These are phyloP conservation scores for Styphnolobium japonicum DNA, from an alignment of 306 rosid species.

Conservation along the genomic window DNA sequence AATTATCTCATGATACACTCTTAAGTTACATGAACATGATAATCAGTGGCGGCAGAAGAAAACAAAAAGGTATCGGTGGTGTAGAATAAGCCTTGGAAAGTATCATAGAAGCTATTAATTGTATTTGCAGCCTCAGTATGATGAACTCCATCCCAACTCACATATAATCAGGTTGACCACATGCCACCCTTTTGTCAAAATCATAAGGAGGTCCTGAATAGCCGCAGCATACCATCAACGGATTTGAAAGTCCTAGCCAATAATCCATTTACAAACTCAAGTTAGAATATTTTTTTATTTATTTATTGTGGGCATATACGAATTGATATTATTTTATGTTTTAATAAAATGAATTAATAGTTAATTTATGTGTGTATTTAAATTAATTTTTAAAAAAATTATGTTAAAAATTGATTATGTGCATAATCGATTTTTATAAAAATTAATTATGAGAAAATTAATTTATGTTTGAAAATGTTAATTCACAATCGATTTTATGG, in stretches of 20 bases:
- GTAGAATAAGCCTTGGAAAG: conserved; percentile 68
- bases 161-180: conserved; percentile 70
- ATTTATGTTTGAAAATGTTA: too few relatives aligned
- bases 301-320: too few relatives aligned
- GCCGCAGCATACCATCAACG: conserved; percentile 89
- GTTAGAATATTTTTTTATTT: too few relatives aligned
- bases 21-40: not conserved
- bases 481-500: too few relatives aligned
- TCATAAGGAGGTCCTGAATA: conserved; percentile 90
- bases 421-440: too few relatives aligned
- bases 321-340: too few relatives aligned
- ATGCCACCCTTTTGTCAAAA: conserved; percentile 57
- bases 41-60: conserved; percentile 61
- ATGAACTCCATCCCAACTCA: conserved; percentile 91
- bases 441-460: too few relatives aligned
- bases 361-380: too few relatives aligned
- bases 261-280: not conserved
- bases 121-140: conserved; percentile 74
- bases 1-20: too few relatives aligned
- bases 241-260: conserved; percentile 66
- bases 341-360: too few relatives aligned
- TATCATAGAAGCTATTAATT: conserved; percentile 55
- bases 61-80: conserved; percentile 57
- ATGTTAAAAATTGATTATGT: too few relatives aligned
- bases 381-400: too few relatives aligned